Evolutionary conservation across 805 yeast species (phyloP).

Genomic region (Kuraishia capsulata): DNA sequence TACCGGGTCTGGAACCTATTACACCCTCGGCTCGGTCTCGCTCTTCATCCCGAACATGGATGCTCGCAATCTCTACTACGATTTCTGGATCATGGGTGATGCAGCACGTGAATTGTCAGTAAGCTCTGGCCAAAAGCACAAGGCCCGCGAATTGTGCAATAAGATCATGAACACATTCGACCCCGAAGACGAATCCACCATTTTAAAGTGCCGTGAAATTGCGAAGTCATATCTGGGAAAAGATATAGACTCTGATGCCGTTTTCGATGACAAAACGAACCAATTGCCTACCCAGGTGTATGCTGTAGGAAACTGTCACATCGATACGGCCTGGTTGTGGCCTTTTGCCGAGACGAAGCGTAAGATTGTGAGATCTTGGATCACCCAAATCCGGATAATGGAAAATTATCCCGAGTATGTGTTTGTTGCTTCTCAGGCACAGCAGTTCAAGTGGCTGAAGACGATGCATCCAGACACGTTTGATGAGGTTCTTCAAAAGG

Average conservation of each 20-base stretch:
- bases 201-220: conserved; percentile 55
- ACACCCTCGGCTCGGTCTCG: conserved; percentile 62
- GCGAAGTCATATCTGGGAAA: conserved; percentile 59
- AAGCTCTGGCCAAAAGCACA: conserved; percentile 72
- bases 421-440: conserved; percentile 94
- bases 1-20: conserved; percentile 54
- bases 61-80: conserved; percentile 70
- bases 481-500: conserved; percentile 52
- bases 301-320: conserved; percentile 92
- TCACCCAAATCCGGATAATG: conserved; percentile 78
- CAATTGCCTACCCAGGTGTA: conserved; percentile 47
- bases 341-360: conserved; percentile 97
- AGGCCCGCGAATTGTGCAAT: conserved; percentile 74
- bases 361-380: conserved; percentile 91
- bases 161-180: conserved; percentile 81
- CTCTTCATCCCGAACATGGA: conserved; percentile 71
- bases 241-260: conserved; percentile 54
- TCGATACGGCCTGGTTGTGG: conserved; percentile 99
- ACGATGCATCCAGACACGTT: conserved; percentile 81
- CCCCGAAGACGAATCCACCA: conserved; percentile 48
- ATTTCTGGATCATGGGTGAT: conserved; percentile 84
- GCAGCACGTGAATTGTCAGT: conserved; percentile 82
- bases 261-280: conserved; percentile 36
- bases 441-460: conserved; percentile 88
- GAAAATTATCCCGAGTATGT: conserved; percentile 87